A percentile compares a stretch with the other conserved stretches of the same genome.
Conservation (phyloP, 805 yeast species). For the Suhomyces prunicola region DNA sequence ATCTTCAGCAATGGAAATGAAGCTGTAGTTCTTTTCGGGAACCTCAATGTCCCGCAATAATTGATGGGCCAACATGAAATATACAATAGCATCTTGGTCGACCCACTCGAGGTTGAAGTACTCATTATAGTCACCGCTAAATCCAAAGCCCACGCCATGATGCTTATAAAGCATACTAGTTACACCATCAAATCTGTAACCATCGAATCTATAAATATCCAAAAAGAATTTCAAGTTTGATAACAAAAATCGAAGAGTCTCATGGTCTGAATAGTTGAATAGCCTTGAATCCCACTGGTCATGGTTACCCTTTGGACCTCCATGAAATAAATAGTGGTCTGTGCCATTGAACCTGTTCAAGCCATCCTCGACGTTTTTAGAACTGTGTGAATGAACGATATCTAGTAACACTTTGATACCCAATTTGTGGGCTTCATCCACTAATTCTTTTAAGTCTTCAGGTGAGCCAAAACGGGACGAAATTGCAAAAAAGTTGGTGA, state of each 20-base stretch:
- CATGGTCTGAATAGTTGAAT: slow-evolving; percentile 88
- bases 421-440: slow-evolving; percentile 86
- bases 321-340: slow-evolving; percentile 91
- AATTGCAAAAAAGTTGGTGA: slow-evolving; percentile 86
- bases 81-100: slow-evolving; percentile 82
- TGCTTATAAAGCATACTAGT: slow-evolving; percentile 89
- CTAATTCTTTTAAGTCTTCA: slow-evolving; percentile 84
- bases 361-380: slow-evolving; percentile 92
- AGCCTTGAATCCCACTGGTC: slow-evolving; percentile 95
- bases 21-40: slow-evolving; percentile 33
- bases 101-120: slow-evolving; percentile 76
- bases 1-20: slow-evolving; percentile 89
- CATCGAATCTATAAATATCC: slow-evolving; percentile 85
- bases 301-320: slow-evolving; percentile 86
- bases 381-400: slow-evolving; percentile 94
- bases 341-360: slow-evolving; percentile 92
- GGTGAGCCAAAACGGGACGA: slow-evolving; percentile 94
- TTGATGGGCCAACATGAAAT: slow-evolving; percentile 87
- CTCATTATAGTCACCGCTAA: slow-evolving; percentile 90
- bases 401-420: slow-evolving; percentile 87
- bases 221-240: slow-evolving; percentile 81
- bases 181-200: slow-evolving; percentile 95
- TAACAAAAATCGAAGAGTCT: slow-evolving; percentile 81
- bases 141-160: slow-evolving; percentile 89
- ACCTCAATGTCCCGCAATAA: slow-evolving; percentile 55